phyloP scores from a whole-genome alignment of 164 flowering plant genomes.

The Nymphaea thermarum region DNA sequence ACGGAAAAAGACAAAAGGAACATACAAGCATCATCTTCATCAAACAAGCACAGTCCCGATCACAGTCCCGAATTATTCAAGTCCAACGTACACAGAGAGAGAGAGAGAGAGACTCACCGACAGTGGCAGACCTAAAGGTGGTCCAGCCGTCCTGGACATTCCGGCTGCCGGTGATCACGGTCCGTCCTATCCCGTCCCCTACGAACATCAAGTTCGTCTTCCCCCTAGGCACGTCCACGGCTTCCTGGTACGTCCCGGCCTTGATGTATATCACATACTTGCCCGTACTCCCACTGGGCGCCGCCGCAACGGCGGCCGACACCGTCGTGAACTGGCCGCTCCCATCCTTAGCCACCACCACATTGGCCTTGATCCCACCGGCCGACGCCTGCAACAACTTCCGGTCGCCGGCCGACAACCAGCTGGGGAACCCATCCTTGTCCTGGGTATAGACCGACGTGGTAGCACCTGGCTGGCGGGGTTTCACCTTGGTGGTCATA shows the following conservation, averaged over 20 bases:
- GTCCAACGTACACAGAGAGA: not conserved
- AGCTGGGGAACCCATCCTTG: constrained; percentile 20
- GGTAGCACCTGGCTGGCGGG: constrained; percentile 11
- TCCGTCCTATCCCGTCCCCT: constrained; percentile 41
- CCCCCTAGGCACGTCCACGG: constrained; percentile 9
- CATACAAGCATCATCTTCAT: too few relatives aligned
- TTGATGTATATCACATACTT: constrained; percentile 37
- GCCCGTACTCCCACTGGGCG: constrained; percentile 16
- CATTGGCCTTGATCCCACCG: constrained; percentile 21
- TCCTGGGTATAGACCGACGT: not conserved
- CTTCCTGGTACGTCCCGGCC: constrained; percentile 38
- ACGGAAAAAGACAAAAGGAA: too few relatives aligned
- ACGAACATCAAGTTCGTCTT: constrained; percentile 22
- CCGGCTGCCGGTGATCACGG: constrained; percentile 28
- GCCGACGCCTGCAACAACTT: constrained; percentile 13
- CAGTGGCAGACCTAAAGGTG: constrained; percentile 24
- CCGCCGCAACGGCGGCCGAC: constrained; percentile 23
- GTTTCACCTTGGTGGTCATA: constrained; percentile 26
- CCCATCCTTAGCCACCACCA: constrained; percentile 52
- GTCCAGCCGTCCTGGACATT: constrained; percentile 11
- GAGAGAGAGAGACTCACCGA: constrained; percentile 15
- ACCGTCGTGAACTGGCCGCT: constrained; percentile 40
- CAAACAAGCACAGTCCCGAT: too few relatives aligned
- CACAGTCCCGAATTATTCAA: not conserved
- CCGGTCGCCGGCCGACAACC: constrained; percentile 26